A percentile compares a stretch with the other conserved stretches of the same genome.
Conservation (phyloP, 495 filamentous ascomycete species). For the Talaromyces stipitatus region DNA sequence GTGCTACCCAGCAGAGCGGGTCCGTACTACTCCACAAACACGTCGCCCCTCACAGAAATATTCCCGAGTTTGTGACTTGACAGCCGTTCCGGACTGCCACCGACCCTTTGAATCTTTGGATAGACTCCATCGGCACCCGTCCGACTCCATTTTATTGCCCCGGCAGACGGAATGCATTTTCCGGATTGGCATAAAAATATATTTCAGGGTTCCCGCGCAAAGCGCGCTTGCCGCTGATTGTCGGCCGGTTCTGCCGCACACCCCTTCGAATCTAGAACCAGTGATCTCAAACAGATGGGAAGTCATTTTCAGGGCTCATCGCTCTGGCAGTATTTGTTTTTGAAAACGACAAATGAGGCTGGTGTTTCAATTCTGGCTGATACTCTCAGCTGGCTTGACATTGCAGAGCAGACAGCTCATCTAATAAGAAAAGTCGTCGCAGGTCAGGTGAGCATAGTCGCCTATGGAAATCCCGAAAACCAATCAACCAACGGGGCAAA, state of each 20-base stretch:
- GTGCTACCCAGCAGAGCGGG: conserved; percentile 4
- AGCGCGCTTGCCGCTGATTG: conserved; percentile 37
- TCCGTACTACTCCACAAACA: conserved; percentile 3
- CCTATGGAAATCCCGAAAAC: background rate
- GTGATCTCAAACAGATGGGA: background rate
- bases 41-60: background rate
- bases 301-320: background rate
- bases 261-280: background rate
- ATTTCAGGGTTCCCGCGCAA: conserved; percentile 30
- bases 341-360: background rate
- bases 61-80: background rate
- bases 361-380: background rate
- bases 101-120: background rate
- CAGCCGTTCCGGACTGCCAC: background rate
- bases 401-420: background rate
- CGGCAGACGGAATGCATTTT: background rate
- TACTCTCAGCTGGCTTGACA: background rate
- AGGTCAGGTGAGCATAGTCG: conserved; percentile 1
- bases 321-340: background rate
- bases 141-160: background rate
- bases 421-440: background rate
- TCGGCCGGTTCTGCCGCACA: background rate
- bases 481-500: background rate
- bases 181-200: background rate
- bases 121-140: background rate